Conservation (phyloP, 140 eudicot species). For the Flaveria floridana region DNA sequence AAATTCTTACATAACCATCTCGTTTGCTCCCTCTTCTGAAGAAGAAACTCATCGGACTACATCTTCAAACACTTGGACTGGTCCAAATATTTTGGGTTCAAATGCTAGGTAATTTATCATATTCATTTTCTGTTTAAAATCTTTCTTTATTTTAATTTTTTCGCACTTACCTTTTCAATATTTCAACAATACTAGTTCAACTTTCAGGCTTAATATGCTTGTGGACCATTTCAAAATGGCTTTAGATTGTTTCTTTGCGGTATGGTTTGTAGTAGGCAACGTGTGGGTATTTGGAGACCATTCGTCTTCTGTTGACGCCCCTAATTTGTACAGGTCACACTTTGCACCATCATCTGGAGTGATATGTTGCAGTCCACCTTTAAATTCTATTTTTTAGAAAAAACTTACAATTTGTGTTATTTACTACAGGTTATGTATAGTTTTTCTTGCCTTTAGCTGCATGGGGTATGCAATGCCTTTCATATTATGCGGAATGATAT, state of each 20-base stretch:
- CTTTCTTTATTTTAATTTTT: not conserved
- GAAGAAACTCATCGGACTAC: conserved; percentile 41
- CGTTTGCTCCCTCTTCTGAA: conserved; percentile 46
- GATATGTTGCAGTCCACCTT: not conserved
- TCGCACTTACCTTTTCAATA: conserved; percentile 1
- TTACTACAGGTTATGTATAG: conserved; percentile 59
- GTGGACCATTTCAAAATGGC: conserved; percentile 68
- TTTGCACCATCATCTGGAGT: not conserved
- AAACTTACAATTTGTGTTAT: not conserved
- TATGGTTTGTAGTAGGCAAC: conserved; percentile 73
- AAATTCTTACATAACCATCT: conserved; percentile 51
- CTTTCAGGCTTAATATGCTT: conserved; percentile 43
- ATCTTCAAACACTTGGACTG: conserved; percentile 32
- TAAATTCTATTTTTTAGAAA: not conserved
- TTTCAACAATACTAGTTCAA: not conserved
- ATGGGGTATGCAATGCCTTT: conserved; percentile 84
- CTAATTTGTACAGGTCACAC: conserved; percentile 57
- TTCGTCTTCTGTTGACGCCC: conserved; percentile 62
- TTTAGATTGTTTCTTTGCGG: conserved; percentile 67
- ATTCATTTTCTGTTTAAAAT: not conserved
- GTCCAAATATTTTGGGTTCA: conserved; percentile 22
- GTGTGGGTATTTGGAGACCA: conserved; percentile 74
- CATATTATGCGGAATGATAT: conserved; percentile 68
- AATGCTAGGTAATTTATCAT: conserved; percentile 42
- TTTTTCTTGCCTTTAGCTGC: conserved; percentile 58